Percentiles rank a stretch among this genome's conserved stretches.
These are phyloP conservation scores for Leccinellum rugosiceps DNA, from an alignment of 768 basidiomycete species.

Conservation along the genomic window DNA sequence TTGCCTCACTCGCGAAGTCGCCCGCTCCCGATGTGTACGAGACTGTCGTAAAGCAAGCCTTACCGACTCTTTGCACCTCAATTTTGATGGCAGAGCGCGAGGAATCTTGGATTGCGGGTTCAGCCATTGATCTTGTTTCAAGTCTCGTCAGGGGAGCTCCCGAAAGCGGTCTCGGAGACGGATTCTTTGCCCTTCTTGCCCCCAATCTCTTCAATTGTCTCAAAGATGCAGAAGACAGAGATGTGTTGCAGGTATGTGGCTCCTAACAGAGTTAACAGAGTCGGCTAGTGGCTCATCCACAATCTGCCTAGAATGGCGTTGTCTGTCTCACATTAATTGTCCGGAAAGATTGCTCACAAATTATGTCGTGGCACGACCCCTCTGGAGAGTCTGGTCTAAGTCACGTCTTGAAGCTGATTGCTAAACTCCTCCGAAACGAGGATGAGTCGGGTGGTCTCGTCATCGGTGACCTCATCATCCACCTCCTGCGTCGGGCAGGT, in stretches of 20 bases:
- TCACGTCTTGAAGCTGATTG: conserved; percentile 70
- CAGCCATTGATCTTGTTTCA: conserved; percentile 79
- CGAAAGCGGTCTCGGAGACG: conserved; percentile 66
- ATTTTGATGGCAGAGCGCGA: conserved; percentile 54
- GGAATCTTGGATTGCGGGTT: conserved; percentile 73
- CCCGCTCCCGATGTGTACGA: conserved; percentile 61
- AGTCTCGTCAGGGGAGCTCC: conserved; percentile 68
- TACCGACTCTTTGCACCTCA: conserved; percentile 69
- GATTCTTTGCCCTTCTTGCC: conserved; percentile 75
- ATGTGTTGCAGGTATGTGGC: conserved; percentile 64
- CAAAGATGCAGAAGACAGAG: conserved; percentile 74
- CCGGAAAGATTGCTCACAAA: conserved; percentile 81
- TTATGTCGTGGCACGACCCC: conserved; percentile 70
- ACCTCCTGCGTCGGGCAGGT: conserved; percentile 82
- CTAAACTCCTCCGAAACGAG: conserved; percentile 68
- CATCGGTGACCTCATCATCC: conserved; percentile 93
- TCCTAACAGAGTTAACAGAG: background rate
- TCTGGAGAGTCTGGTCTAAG: conserved; percentile 74
- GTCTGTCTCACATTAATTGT: conserved; percentile 78
- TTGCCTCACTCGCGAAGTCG: conserved; percentile 65
- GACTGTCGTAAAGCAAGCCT: conserved; percentile 64
- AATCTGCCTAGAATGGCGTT: conserved; percentile 66
- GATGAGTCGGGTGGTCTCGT: conserved; percentile 92
- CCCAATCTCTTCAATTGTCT: conserved; percentile 73
- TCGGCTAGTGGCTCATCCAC: background rate